Evolutionary conservation across 1,284 basidiomycete species (phyloP), one percentile per base, ranked within the genome.

Genomic region (Anthracocystis setariae): DNA sequence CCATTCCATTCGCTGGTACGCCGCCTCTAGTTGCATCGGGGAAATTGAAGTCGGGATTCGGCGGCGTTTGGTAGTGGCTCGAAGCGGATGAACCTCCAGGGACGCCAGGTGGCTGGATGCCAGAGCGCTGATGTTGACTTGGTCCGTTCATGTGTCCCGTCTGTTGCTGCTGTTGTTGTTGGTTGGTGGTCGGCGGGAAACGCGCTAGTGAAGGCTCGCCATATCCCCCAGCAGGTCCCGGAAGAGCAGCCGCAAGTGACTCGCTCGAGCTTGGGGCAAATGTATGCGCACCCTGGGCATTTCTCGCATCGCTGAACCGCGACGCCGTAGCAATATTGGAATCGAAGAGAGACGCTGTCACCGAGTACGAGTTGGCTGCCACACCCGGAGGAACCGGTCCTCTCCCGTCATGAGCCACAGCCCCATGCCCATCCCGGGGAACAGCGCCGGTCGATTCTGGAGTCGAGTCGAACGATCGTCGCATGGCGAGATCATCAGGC

Each of bases 181-280:
- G n/a, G 12, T 37, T 29, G 7, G 12, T 7, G 29, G 29, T 12
- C 5, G 29, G 29, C 29, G 29, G 29, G 29, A 29, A 29, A 12
- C 29, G 12, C 29, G 29, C 29, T 7, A 7, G 29, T 7, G 29
- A 29, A 12, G 29, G 5, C 29, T 29, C 29, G 5, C 29, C 29
- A 12, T 29, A 29, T 12, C 29, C 29, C 12, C 29, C 29, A 29
- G 29, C 29, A 29, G 29, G 29, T 15, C 12, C 9, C 21, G 63
- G 56, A 15, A 66, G 13, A 1, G 63, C 56, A 24, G 63, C 57
- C 7, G 63, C 63, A 4, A 66, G 52, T 23, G 57, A 66, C 40
- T 66, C 63, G 3, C 29, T 60, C 3, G 47, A 38, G 23, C 59
- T 35, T 0, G 63, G 57, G 5, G 20, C 56, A 20, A 37, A 56